Percentiles rank a stretch among this genome's conserved stretches.
phyloP scores from a whole-genome alignment of 805 yeast species.

The Spathaspora boniae region DNA sequence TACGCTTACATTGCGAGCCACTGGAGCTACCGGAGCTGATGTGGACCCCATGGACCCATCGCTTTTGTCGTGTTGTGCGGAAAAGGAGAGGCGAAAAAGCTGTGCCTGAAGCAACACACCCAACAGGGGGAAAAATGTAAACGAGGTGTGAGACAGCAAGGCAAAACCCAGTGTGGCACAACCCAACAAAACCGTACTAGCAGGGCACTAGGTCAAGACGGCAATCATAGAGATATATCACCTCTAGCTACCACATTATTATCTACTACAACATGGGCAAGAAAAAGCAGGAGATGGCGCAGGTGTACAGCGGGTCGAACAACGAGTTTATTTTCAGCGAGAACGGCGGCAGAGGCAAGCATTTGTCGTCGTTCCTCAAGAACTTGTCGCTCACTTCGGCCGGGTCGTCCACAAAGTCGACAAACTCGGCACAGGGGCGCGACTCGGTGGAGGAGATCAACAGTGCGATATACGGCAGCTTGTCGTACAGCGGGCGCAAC shows the following conservation, averaged over 20 bases:
- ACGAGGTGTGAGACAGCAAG: no score
- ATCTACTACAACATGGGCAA: conserved; percentile 29
- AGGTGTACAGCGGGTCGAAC: conserved; percentile 32
- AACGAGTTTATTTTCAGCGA: conserved; percentile 67
- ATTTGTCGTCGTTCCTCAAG: conserved; percentile 49
- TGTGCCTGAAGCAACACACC: no score
- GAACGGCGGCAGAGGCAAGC: conserved; percentile 64
- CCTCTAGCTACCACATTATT: background rate
- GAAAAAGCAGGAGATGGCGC: conserved; percentile 44
- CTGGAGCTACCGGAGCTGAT: no score
- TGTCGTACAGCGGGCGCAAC: conserved; percentile 13
- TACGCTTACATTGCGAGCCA: no score
- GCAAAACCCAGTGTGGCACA: no score
- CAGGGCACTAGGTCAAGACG: no score
- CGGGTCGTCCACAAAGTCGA: conserved; percentile 8
- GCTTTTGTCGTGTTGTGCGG: no score
- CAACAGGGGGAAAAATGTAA: no score
- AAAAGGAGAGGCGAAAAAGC: no score
- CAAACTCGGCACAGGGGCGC: background rate
- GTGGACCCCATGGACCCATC: no score
- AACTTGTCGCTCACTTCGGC: conserved; percentile 34
- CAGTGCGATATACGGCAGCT: conserved; percentile 37
- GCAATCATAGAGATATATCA: no score
- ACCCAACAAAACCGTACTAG: no score
- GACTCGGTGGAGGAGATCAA: conserved; percentile 26